phyloP scores from a whole-genome alignment of 1,139 yeast genomes.

The Yamadazyma pseudoaaseri region DNA sequence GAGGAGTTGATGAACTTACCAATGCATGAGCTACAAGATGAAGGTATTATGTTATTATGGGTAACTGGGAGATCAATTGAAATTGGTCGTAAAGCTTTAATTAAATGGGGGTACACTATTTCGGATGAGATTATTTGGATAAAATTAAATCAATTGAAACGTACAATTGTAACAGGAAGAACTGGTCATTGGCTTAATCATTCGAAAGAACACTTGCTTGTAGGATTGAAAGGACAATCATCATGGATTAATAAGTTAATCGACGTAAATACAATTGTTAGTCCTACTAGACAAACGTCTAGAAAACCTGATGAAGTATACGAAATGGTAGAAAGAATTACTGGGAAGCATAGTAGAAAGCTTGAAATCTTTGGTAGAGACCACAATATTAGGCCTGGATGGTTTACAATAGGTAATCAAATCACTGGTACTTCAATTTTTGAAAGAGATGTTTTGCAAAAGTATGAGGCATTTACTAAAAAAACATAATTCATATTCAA shows the following conservation, averaged over 20 bases:
- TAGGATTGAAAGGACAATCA: conserved; percentile 81
- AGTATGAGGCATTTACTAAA: conserved; percentile 24
- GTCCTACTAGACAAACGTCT: conserved; percentile 83
- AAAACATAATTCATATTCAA: too few relatives aligned
- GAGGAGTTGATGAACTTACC: conserved; percentile 67
- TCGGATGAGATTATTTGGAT: conserved; percentile 87
- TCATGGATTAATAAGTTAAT: conserved; percentile 64
- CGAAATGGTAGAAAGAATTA: conserved; percentile 81
- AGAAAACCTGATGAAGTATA: conserved; percentile 90
- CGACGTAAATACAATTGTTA: conserved; percentile 76
- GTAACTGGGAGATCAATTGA: conserved; percentile 94
- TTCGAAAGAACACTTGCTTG: conserved; percentile 85
- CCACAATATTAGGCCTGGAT: conserved; percentile 83
- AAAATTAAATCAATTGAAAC: conserved; percentile 78
- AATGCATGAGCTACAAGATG: conserved; percentile 69
- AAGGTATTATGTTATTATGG: conserved; percentile 84
- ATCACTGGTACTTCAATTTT: conserved; percentile 56
- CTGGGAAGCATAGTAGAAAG: conserved; percentile 72
- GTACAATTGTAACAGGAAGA: conserved; percentile 92
- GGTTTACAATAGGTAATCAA: conserved; percentile 90
- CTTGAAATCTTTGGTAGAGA: conserved; percentile 87
- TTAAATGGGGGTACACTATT: conserved; percentile 78
- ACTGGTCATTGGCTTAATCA: conserved; percentile 98
- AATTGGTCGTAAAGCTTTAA: conserved; percentile 73
- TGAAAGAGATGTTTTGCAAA: conserved; percentile 55